Evolutionary conservation across 371 early-diverging fungal species (phyloP).

Genomic region (Mucor indicus): DNA sequence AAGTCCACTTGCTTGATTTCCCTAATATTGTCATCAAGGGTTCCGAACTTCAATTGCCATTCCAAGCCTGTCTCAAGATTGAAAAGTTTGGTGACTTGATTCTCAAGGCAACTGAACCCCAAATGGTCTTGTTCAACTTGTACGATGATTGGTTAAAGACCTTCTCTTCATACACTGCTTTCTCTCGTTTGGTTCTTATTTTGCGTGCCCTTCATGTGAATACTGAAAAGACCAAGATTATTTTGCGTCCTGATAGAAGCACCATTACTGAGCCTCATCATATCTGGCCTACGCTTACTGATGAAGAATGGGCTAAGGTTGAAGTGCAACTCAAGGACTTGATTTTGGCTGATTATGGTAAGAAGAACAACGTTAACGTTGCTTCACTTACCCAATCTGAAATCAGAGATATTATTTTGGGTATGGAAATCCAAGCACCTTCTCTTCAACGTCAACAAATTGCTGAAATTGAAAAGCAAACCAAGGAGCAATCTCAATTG

Average conservation of each 20-base stretch:
- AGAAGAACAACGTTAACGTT: constrained; percentile 98
- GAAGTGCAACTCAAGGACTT: constrained; percentile 97
- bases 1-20: constrained; percentile 93
- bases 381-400: constrained; percentile 95
- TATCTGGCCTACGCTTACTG: constrained; percentile 95
- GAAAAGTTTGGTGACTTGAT: constrained; percentile 98
- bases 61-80: constrained; percentile 96
- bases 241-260: constrained; percentile 91
- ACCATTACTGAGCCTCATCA: constrained; percentile 95
- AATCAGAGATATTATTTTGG: constrained; percentile 98
- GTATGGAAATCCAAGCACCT: constrained; percentile 98
- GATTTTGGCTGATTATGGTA: constrained; percentile 97
- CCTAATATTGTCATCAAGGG: constrained; percentile 98
- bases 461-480: constrained; percentile 96
- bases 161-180: constrained; percentile 96
- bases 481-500: constrained; percentile 87
- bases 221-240: constrained; percentile 93
- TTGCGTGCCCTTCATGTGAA: constrained; percentile 96
- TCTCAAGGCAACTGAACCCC: constrained; percentile 95
- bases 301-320: constrained; percentile 98
- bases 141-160: constrained; percentile 96
- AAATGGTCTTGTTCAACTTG: constrained; percentile 89
- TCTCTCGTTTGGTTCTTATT: constrained; percentile 96
- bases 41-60: constrained; percentile 93
- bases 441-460: constrained; percentile 96